Percentiles rank a stretch among this genome's conserved stretches.
Evolutionary conservation across 495 filamentous ascomycete species (phyloP).

Genomic region (Trichoderma gamsii): DNA sequence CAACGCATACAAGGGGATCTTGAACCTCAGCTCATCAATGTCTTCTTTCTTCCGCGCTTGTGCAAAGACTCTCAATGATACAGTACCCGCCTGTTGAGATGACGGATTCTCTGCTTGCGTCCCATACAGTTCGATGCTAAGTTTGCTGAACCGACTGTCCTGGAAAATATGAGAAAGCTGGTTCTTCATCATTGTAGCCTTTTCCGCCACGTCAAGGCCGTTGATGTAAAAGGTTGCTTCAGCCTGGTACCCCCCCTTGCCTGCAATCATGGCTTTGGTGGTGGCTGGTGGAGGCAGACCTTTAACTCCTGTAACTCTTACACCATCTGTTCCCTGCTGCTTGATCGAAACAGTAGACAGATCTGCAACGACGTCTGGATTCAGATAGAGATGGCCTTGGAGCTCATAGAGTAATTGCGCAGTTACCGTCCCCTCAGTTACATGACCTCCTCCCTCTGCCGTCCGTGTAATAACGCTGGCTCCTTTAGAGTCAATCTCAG

Average conservation of each 20-base stretch:
- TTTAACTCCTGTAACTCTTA: slow-evolving; percentile 30
- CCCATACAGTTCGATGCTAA: slow-evolving; percentile 32
- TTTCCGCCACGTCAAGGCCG: slow-evolving; percentile 15
- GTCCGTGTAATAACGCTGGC: slow-evolving; percentile 33
- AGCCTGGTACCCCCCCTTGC: slow-evolving; percentile 15
- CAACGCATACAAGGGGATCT: slow-evolving; percentile 24
- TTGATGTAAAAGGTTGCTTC: slow-evolving; percentile 7
- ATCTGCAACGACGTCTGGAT: slow-evolving; percentile 47
- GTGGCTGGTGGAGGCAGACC: slow-evolving; percentile 33
- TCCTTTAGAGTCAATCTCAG: slow-evolving; percentile 48
- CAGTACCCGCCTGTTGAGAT: slow-evolving; percentile 27
- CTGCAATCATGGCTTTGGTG: slow-evolving; percentile 17
- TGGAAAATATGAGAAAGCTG: slow-evolving; percentile 22
- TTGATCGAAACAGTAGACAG: slow-evolving; percentile 29
- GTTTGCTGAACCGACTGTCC: slow-evolving; percentile 18
- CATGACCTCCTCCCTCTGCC: slow-evolving; percentile 22
- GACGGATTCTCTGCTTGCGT: slow-evolving; percentile 20
- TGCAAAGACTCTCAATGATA: slow-evolving; percentile 26
- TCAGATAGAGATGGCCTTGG: slow-evolving; percentile 53
- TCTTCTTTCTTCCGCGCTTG: slow-evolving; percentile 24
- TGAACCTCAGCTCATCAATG: slow-evolving; percentile 22
- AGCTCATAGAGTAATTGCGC: slow-evolving; percentile 57
- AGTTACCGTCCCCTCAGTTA: slow-evolving; percentile 18
- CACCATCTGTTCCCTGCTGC: slow-evolving; percentile 28
- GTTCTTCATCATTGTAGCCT: slow-evolving; percentile 15